phyloP scores from a whole-genome alignment of 805 yeast species.

The Hanseniaspora jakobsenii region DNA sequence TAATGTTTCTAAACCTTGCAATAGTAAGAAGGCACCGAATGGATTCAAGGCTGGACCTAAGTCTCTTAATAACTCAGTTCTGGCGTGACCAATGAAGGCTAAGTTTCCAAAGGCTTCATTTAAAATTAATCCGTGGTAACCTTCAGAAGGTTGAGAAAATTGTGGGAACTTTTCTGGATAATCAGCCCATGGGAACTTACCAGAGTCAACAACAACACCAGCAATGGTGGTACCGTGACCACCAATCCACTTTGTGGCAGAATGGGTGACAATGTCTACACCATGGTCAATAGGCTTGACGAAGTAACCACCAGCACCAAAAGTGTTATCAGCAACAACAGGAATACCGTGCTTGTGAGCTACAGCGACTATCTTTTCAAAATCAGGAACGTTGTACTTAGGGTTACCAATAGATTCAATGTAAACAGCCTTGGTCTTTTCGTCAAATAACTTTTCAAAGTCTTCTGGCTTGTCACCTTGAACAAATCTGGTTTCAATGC shows the following conservation, averaged over 20 bases:
- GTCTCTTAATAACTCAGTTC: slow-evolving; percentile 81
- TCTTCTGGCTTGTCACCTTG: slow-evolving; percentile 65
- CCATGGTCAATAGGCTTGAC: slow-evolving; percentile 78
- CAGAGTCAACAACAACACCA: slow-evolving; percentile 81
- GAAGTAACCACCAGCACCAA: slow-evolving; percentile 91
- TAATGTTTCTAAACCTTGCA: slow-evolving; percentile 90
- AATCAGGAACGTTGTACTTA: slow-evolving; percentile 82
- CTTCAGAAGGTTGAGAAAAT: slow-evolving; percentile 79
- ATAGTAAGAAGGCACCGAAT: slow-evolving; percentile 69
- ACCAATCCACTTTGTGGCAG: slow-evolving; percentile 96
- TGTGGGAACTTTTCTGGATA: slow-evolving; percentile 85
- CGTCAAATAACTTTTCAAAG: slow-evolving; percentile 63
- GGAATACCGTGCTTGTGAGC: slow-evolving; percentile 85
- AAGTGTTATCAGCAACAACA: slow-evolving; percentile 88
- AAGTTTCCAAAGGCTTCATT: slow-evolving; percentile 69
- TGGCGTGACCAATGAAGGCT: slow-evolving; percentile 68
- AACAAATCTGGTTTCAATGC: slow-evolving; percentile 76
- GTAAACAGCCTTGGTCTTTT: slow-evolving; percentile 78
- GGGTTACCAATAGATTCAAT: slow-evolving; percentile 91
- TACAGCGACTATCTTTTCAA: slow-evolving; percentile 56
- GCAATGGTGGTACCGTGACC: slow-evolving; percentile 95
- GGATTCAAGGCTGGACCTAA: slow-evolving; percentile 85
- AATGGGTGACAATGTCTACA: slow-evolving; percentile 83
- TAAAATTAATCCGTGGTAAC: slow-evolving; percentile 79
- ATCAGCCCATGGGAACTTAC: slow-evolving; percentile 83